phyloP scores from a whole-genome alignment of 805 yeast genomes.

The Ogataea methanolica region DNA sequence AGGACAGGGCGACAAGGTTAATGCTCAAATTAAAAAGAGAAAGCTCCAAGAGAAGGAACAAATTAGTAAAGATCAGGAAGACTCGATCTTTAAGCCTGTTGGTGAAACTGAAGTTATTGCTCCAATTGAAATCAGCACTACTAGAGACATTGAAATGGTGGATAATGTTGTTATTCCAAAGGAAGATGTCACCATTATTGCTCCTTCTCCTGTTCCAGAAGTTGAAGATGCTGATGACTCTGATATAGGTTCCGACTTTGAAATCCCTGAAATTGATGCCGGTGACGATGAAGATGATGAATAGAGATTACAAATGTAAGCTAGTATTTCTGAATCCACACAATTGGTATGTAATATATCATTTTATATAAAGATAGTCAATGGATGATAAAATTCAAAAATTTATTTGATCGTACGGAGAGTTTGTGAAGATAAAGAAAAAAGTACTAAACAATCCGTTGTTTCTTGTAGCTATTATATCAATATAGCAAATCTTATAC shows the following conservation, averaged over 20 bases:
- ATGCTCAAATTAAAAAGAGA: constrained; percentile 3
- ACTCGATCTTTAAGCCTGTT: constrained; percentile 14
- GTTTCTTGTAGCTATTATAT: constrained; percentile 11
- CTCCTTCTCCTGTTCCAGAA: constrained; percentile 1
- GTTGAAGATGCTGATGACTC: constrained; percentile 13
- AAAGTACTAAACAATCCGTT: constrained; percentile 5
- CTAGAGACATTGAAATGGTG: constrained; percentile 4
- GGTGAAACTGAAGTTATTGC: constrained; percentile 1
- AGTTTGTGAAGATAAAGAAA: neutral
- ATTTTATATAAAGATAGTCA: neutral
- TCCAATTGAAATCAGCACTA: neutral
- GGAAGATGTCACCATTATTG: neutral
- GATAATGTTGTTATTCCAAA: constrained; percentile 4
- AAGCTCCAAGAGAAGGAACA: constrained; percentile 11
- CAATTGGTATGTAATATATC: neutral
- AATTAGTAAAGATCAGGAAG: constrained; percentile 7
- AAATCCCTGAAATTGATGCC: constrained; percentile 32
- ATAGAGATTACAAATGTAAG: neutral
- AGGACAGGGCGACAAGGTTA: constrained; percentile 6
- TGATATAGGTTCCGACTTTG: constrained; percentile 31
- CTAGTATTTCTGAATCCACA: neutral
- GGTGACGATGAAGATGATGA: constrained; percentile 23
- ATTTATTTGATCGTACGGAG: constrained; percentile 5
- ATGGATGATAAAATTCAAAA: no score
- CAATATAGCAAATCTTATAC: constrained; percentile 23